These are phyloP conservation scores for Fusarium nanum DNA, from an alignment of 2,329 filamentous ascomycete species.

Conservation along the genomic window DNA sequence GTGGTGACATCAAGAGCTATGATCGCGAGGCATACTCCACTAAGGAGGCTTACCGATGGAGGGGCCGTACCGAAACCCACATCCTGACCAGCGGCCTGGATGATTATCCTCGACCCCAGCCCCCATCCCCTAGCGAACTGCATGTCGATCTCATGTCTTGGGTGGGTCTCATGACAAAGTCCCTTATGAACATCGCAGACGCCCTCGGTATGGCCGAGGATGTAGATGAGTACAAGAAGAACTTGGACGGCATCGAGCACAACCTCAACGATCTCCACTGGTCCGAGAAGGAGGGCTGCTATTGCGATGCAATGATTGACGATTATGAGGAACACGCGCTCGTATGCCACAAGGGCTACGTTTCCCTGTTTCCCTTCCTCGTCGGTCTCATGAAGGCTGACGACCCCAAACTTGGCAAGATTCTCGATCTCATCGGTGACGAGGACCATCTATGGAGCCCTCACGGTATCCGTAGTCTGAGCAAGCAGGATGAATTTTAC, in stretches of 20 bases:
- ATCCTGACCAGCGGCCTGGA: conserved; percentile 94
- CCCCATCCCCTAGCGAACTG: conserved; percentile 93
- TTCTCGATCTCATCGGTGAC: conserved; percentile 82
- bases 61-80: conserved; percentile 86
- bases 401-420: conserved; percentile 77
- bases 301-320: conserved; percentile 95
- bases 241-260: conserved; percentile 79
- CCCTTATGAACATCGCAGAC: conserved; percentile 82
- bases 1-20: conserved; percentile 89
- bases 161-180: conserved; percentile 95
- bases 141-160: conserved; percentile 95
- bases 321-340: conserved; percentile 90
- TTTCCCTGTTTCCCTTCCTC: conserved; percentile 92
- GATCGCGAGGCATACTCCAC: conserved; percentile 87
- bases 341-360: conserved; percentile 96
- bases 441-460: conserved; percentile 90
- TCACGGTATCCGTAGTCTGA: conserved; percentile 89
- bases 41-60: conserved; percentile 96
- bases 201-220: conserved; percentile 83
- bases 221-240: conserved; percentile 75
- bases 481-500: conserved; percentile 84
- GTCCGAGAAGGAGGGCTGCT: conserved; percentile 82
- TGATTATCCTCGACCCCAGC: conserved; percentile 93
- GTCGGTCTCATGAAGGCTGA: conserved; percentile 81
- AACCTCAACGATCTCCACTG: conserved; percentile 97